Percentiles rank a stretch among this genome's conserved stretches.
Evolutionary conservation across 257 asterid species (phyloP).

Genomic region (Capsicum baccatum): DNA sequence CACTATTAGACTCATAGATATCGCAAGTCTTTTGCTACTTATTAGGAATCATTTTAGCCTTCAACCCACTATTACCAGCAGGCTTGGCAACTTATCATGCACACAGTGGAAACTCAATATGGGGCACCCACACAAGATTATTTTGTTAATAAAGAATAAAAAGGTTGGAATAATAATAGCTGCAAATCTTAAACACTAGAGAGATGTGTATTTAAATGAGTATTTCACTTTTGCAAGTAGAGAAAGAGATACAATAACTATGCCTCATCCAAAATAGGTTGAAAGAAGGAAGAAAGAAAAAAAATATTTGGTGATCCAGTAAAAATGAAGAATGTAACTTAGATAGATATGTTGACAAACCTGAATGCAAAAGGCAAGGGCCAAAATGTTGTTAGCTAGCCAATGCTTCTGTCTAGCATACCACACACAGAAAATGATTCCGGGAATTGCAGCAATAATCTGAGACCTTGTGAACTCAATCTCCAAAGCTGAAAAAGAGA

Average conservation of each 20-base stretch:
- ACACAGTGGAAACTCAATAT: neutral
- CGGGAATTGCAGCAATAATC: conserved; percentile 84
- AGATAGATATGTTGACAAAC: conserved; percentile 39
- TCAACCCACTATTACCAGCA: neutral
- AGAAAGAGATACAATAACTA: neutral
- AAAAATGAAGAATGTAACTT: neutral
- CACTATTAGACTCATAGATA: too few relatives aligned
- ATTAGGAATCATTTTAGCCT: neutral
- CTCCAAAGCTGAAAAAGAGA: conserved; percentile 76
- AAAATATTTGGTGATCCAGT: neutral
- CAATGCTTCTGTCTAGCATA: conserved; percentile 96
- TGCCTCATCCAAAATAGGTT: neutral
- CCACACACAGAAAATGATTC: conserved; percentile 95
- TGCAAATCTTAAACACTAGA: neutral
- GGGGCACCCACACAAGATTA: neutral
- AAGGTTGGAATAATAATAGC: neutral
- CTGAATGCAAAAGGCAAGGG: conserved; percentile 97
- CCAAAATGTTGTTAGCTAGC: conserved; percentile 94
- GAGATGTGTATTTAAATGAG: neutral
- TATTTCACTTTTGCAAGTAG: neutral
- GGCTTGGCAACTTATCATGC: neutral
- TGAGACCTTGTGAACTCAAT: conserved; percentile 91
- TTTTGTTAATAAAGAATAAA: neutral
- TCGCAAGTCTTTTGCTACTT: too few relatives aligned
- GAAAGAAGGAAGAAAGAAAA: neutral